These are phyloP conservation scores for Mycena belliarum DNA, from an alignment of 768 basidiomycete genomes.

Conservation along the genomic window DNA sequence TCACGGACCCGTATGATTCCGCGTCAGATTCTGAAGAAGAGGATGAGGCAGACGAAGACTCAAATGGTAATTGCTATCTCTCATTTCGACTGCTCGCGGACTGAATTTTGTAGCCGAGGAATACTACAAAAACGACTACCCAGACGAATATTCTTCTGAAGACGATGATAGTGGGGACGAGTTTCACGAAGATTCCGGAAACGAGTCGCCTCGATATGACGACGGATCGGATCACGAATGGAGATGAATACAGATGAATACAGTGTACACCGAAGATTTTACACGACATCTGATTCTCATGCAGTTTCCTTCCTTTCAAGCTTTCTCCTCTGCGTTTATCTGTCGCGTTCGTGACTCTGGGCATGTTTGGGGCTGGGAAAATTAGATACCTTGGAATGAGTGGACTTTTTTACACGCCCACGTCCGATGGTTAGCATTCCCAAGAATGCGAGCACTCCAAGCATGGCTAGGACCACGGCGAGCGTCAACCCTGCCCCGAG, in stretches of 20 bases:
- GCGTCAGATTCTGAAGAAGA: conserved; percentile 66
- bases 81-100: not conserved
- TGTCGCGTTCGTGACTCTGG: not conserved
- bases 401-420: conserved; percentile 8
- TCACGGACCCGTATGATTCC: conserved; percentile 57
- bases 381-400: not conserved
- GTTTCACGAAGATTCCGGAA: conserved; percentile 35
- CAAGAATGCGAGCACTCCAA: conserved; percentile 41
- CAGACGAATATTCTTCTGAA: conserved; percentile 58
- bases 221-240: conserved; percentile 22
- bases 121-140: conserved; percentile 85
- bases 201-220: conserved; percentile 7
- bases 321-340: conserved; percentile 5
- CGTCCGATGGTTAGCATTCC: conserved; percentile 38
- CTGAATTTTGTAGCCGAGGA: conserved; percentile 54
- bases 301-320: conserved; percentile 2
- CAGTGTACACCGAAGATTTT: not conserved
- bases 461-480: conserved; percentile 38
- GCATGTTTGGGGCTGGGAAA: not conserved
- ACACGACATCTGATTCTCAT: too few species aligned
- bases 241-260: conserved; percentile 3
- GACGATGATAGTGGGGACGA: conserved; percentile 48
- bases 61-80: conserved; percentile 57
- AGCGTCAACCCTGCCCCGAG: conserved; percentile 61
- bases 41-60: conserved; percentile 83